Conservation (phyloP, 345 rosid genomes). For the Citrus hindsii region DNA sequence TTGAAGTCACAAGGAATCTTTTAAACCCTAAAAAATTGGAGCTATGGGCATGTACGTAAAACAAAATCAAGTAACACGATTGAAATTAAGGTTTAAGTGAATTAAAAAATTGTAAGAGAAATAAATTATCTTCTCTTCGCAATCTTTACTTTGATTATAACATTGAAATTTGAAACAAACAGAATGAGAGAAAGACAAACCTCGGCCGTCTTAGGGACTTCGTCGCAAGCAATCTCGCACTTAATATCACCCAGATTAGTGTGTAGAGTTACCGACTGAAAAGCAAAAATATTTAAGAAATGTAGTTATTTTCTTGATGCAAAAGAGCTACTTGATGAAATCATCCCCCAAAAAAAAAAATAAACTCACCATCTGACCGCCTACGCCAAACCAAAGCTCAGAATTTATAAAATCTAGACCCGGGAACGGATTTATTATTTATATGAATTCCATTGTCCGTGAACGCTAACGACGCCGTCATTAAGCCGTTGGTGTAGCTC, state of each 20-base stretch:
- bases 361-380: constrained; percentile 22
- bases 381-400: neutral
- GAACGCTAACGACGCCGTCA: neutral
- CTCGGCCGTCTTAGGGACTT: constrained; percentile 91
- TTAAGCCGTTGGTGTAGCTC: too few species aligned
- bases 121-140: neutral
- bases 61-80: neutral
- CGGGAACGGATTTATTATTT: neutral
- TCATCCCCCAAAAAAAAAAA: neutral
- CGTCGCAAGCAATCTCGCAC: constrained; percentile 96
- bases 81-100: neutral
- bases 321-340: constrained; percentile 17
- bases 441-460: neutral
- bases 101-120: neutral
- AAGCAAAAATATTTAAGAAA: neutral
- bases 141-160: neutral
- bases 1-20: neutral
- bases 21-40: neutral
- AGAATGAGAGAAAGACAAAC: constrained; percentile 21
- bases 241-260: constrained; percentile 96
- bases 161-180: neutral
- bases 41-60: neutral
- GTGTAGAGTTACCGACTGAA: constrained; percentile 93
- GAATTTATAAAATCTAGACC: neutral
- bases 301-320: neutral